Evolutionary conservation across 2,329 filamentous ascomycete genomes (phyloP).

Genomic region (Colletotrichum sp.): DNA sequence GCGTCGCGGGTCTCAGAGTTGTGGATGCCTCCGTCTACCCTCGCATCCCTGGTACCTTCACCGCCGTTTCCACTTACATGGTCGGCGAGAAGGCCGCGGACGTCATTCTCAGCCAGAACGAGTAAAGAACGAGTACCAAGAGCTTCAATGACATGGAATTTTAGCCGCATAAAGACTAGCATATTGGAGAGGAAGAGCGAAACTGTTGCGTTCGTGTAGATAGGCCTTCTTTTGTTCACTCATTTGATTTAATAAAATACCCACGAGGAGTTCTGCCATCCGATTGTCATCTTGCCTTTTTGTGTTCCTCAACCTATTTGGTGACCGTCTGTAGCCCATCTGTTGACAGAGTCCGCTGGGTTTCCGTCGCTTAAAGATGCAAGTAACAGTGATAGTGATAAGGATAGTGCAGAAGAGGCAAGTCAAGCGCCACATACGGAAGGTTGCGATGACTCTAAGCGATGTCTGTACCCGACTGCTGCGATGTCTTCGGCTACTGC

Average conservation of each 20-base stretch:
- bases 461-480: neutral
- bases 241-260: neutral
- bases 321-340: neutral
- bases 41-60: conserved; percentile 35
- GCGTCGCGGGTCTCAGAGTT: conserved; percentile 48
- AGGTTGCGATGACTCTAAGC: neutral
- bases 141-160: neutral
- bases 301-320: neutral
- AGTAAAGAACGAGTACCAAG: neutral
- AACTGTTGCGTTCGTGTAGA: neutral
- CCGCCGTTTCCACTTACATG: conserved; percentile 35
- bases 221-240: neutral
- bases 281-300: neutral
- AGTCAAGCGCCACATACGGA: neutral
- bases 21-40: conserved; percentile 52
- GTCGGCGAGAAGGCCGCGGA: conserved; percentile 37
- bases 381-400: neutral
- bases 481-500: neutral
- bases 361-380: neutral
- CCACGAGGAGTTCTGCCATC: neutral
- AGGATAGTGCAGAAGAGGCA: neutral
- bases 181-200: neutral
- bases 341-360: neutral
- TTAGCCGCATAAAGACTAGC: neutral
- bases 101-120: conserved; percentile 27